Evolutionary conservation across 306 rosid species (phyloP).

Genomic region (Lagenaria siceraria): DNA sequence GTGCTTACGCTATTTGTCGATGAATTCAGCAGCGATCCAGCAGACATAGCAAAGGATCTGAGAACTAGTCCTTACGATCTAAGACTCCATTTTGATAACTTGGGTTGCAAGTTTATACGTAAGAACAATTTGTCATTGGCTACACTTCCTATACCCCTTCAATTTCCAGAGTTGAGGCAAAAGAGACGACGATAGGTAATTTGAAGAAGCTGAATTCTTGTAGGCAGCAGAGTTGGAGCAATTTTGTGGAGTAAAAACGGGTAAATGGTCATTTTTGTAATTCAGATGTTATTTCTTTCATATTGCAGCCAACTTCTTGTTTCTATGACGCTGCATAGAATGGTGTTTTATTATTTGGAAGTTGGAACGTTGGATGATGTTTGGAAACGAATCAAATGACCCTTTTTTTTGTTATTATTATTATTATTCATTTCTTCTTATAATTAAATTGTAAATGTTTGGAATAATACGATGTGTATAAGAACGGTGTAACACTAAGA

Average conservation of each 20-base stretch:
- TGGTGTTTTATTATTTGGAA: not conserved
- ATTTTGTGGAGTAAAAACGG: not conserved
- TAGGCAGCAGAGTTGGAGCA: not conserved
- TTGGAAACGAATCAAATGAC: not conserved
- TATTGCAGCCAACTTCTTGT: not conserved
- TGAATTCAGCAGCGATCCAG: constrained; percentile 37
- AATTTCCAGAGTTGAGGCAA: constrained; percentile 32
- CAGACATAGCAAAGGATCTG: constrained; percentile 67
- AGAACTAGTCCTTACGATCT: constrained; percentile 15
- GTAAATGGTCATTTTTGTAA: not conserved
- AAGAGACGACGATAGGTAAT: constrained; percentile 16
- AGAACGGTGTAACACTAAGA: too few relatives aligned
- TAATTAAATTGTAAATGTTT: too few relatives aligned
- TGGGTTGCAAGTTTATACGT: constrained; percentile 59
- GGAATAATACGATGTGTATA: too few relatives aligned
- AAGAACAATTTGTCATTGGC: constrained; percentile 8
- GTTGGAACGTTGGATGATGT: not conserved
- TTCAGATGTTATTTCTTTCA: not conserved
- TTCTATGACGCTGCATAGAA: not conserved
- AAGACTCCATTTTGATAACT: constrained; percentile 26
- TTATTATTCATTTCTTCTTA: too few relatives aligned
- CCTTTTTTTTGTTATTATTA: too few relatives aligned
- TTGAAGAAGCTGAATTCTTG: not conserved
- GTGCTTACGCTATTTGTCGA: constrained; percentile 67
- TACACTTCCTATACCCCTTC: constrained; percentile 57